These are phyloP conservation scores for Coprinopsis sp. DNA, from an alignment of 768 basidiomycete genomes.

Conservation along the genomic window DNA sequence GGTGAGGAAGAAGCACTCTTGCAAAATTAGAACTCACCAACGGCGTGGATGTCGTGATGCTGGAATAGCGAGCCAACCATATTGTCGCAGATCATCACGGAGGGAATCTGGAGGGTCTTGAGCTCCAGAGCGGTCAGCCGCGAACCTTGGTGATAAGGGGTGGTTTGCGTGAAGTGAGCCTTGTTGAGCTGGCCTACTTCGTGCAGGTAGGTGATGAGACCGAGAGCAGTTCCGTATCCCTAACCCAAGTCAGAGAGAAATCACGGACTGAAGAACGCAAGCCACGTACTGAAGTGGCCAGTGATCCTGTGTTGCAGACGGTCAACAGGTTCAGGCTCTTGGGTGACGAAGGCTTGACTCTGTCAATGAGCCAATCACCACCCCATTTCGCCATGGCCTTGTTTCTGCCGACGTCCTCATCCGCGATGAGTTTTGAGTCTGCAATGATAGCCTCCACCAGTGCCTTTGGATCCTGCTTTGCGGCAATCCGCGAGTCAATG, in stretches of 20 bases:
- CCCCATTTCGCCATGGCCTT: constrained; percentile 80
- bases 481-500: constrained; percentile 40
- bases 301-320: constrained; percentile 95
- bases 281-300: constrained; percentile 81
- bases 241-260: constrained; percentile 25
- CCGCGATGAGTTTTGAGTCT: constrained; percentile 72
- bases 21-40: constrained; percentile 45
- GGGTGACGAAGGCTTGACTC: constrained; percentile 35
- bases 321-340: constrained; percentile 76
- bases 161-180: constrained; percentile 91
- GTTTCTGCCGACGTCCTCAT: constrained; percentile 86
- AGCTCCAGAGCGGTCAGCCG: constrained; percentile 88
- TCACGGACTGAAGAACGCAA: neutral
- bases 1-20: neutral
- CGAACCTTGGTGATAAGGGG: constrained; percentile 93
- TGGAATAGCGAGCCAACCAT: constrained; percentile 97
- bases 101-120: constrained; percentile 76
- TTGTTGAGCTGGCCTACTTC: constrained; percentile 70
- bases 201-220: constrained; percentile 87
- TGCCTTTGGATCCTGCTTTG: constrained; percentile 38
- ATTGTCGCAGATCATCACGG: constrained; percentile 94
- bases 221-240: constrained; percentile 96
- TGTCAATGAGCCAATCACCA: constrained; percentile 75
- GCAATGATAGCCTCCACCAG: constrained; percentile 58
- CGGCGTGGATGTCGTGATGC: constrained; percentile 75